Conservation (phyloP, 345 rosid species). For the Moricandia arvensis region DNA sequence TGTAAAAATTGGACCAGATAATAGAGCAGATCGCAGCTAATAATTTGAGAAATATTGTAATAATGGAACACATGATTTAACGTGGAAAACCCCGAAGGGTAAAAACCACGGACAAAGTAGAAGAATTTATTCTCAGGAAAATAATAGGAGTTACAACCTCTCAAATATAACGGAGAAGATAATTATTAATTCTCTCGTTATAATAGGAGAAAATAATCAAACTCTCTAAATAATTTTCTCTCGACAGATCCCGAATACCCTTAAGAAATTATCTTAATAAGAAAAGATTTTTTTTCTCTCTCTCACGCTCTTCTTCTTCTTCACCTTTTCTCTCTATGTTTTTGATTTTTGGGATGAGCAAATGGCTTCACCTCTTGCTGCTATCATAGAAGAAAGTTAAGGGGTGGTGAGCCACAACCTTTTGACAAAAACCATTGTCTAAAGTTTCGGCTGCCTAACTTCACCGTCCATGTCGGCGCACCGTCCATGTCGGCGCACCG, state of each 20-base stretch:
- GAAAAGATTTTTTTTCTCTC: not conserved
- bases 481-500: no score
- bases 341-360: not conserved
- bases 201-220: not conserved
- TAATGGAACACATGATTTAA: not conserved
- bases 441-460: no score
- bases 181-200: no score
- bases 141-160: not conserved
- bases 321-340: not conserved
- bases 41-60: not conserved
- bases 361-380: not conserved
- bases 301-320: not conserved
- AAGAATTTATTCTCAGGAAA: not conserved
- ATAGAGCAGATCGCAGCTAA: not conserved
- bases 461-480: no score
- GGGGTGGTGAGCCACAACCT: no score
- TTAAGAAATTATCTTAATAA: no score
- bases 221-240: not conserved
- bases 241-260: no score
- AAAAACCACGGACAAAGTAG: not conserved
- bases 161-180: not conserved
- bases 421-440: no score
- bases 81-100: not conserved
- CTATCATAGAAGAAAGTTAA: not conserved
- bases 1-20: not conserved